Evolutionary conservation across 306 rosid species (phyloP).

Genomic region (Pyrus bretschneideri): DNA sequence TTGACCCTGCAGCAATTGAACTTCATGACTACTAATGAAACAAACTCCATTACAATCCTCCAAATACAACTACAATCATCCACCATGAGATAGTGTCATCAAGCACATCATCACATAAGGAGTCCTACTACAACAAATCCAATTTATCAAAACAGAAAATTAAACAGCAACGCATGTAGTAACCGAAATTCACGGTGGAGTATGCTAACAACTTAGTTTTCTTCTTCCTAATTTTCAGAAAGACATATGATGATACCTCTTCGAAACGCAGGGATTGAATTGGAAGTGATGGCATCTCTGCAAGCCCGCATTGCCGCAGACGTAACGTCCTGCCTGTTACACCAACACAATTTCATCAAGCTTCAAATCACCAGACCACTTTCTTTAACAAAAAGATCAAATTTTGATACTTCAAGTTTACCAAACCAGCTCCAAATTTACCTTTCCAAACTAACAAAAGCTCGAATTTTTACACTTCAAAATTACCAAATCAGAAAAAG

Average conservation of each 20-base stretch:
- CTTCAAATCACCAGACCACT: not conserved
- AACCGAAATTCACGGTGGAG: not conserved
- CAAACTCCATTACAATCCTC: not conserved
- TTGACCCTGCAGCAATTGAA: constrained; percentile 52
- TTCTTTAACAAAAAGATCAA: not conserved
- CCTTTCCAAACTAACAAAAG: not conserved
- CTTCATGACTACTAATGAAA: constrained; percentile 16
- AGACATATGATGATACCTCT: constrained; percentile 38
- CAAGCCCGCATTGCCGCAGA: constrained; percentile 95
- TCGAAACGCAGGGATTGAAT: constrained; percentile 91
- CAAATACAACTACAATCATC: not conserved
- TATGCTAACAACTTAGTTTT: not conserved
- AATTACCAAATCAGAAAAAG: not conserved
- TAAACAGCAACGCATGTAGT: not conserved
- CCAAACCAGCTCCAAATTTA: not conserved
- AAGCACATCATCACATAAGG: not conserved
- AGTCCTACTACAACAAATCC: not conserved
- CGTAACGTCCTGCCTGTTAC: constrained; percentile 70
- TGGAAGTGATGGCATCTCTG: constrained; percentile 88
- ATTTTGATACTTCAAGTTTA: not conserved
- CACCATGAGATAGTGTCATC: not conserved
- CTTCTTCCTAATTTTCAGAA: not conserved
- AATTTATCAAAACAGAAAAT: not conserved
- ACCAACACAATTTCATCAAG: constrained; percentile 6
- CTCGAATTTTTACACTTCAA: not conserved